Conservation (phyloP, 108 stramenopile species). For the Pseudonitzschia delicatissima region DNA sequence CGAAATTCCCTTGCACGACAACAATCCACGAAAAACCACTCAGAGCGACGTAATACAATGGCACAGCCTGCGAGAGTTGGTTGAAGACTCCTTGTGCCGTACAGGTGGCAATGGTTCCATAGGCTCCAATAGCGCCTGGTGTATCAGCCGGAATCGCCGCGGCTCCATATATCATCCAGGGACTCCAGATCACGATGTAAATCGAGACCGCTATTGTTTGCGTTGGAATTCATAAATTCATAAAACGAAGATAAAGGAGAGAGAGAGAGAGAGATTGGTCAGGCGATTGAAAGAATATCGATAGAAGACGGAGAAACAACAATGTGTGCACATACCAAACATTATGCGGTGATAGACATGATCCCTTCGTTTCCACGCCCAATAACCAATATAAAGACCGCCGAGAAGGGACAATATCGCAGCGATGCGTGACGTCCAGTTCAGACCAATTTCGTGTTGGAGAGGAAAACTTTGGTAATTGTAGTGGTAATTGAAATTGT, state of each 20-base stretch:
- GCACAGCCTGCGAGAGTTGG: constrained; percentile 15
- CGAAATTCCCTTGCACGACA: neutral
- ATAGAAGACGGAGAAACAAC: neutral
- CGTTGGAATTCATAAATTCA: neutral
- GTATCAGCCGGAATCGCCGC: constrained; percentile 10
- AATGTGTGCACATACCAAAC: constrained; percentile 1
- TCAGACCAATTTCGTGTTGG: neutral
- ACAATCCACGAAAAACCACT: neutral
- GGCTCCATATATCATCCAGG: neutral
- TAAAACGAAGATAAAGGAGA: neutral
- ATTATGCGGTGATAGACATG: constrained; percentile 12
- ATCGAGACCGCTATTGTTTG: neutral
- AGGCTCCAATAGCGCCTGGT: constrained; percentile 1
- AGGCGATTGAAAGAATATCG: neutral
- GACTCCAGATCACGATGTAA: neutral
- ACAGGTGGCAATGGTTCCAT: constrained; percentile 30
- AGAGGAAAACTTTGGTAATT: too few relatives aligned
- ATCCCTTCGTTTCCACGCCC: constrained; percentile 1
- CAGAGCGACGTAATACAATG: neutral
- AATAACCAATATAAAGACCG: neutral
- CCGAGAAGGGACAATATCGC: neutral
- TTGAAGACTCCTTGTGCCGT: constrained; percentile 43
- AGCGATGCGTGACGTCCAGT: neutral
- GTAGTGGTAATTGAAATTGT: too few relatives aligned
- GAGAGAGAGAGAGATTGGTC: neutral